Percentiles rank a stretch among this genome's conserved stretches.
phyloP scores from a whole-genome alignment of 1,139 yeast genomes.

The Magnusiomyces ingens region DNA sequence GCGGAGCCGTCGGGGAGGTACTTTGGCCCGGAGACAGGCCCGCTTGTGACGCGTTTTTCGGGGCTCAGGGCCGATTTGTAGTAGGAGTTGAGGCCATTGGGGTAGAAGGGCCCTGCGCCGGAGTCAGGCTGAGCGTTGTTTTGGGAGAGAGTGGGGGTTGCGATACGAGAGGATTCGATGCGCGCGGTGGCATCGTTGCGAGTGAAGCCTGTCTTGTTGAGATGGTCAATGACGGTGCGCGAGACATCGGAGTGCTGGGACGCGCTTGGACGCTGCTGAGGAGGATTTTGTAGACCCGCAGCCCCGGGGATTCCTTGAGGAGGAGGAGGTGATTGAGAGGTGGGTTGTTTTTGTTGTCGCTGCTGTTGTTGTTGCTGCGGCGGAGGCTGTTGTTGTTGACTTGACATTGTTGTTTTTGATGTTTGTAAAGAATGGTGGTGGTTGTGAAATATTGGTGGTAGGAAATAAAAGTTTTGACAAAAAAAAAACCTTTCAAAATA shows the following conservation, averaged over 20 bases:
- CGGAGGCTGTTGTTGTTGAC: neutral
- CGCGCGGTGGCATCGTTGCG: conserved; percentile 91
- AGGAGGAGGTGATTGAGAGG: no score
- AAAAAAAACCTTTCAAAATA: no score
- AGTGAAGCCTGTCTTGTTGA: conserved; percentile 89
- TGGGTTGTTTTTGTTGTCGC: conserved; percentile 13
- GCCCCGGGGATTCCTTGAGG: no score
- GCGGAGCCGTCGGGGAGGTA: neutral
- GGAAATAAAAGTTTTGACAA: neutral
- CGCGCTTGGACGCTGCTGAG: conserved; percentile 49
- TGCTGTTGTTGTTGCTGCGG: neutral
- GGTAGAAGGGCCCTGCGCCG: neutral
- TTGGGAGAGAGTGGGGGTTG: conserved; percentile 42
- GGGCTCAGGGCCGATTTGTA: neutral
- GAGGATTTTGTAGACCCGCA: no score
- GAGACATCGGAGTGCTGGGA: conserved; percentile 46
- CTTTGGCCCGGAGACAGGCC: conserved; percentile 6
- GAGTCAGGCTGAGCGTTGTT: conserved; percentile 7
- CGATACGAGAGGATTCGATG: conserved; percentile 72
- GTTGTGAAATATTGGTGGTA: conserved; percentile 5
- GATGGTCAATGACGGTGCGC: conserved; percentile 74
- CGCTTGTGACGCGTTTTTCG: neutral
- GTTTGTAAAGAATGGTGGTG: conserved; percentile 15
- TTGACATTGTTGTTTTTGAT: conserved; percentile 16
- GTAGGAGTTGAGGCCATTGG: conserved; percentile 2